phyloP scores from a whole-genome alignment of 192 early-diverging fungal genomes.

The Gorgonomyces haynaldii region DNA sequence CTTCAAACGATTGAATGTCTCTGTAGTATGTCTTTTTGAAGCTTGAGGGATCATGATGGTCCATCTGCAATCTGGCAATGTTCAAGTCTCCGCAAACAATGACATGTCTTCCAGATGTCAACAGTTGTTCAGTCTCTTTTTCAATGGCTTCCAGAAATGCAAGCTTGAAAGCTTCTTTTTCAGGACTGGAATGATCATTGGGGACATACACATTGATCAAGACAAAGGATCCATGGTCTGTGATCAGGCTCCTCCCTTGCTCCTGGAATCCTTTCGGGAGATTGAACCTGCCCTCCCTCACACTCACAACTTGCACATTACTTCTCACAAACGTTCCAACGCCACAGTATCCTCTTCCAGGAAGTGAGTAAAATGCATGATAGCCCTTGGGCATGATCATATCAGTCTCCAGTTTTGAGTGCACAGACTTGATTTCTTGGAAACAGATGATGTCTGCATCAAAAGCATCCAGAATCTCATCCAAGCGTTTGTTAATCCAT shows the following conservation, averaged over 20 bases:
- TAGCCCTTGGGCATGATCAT: conserved; percentile 56
- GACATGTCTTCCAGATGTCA: conserved; percentile 10
- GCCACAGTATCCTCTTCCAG: conserved; percentile 57
- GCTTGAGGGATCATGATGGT: conserved; percentile 61
- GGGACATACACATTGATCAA: conserved; percentile 50
- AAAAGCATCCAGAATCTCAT: conserved; percentile 27
- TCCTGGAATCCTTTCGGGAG: no score
- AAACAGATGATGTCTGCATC: conserved; percentile 55
- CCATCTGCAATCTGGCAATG: conserved; percentile 46
- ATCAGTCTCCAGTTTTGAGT: conserved; percentile 37
- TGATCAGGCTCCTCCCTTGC: conserved; percentile 59
- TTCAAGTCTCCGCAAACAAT: conserved; percentile 40
- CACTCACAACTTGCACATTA: no score
- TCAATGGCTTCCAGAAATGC: conserved; percentile 19
- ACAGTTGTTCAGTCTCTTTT: neutral
- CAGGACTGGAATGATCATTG: neutral
- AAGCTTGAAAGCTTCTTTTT: conserved; percentile 13
- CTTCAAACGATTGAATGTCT: conserved; percentile 41
- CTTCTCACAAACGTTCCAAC: conserved; percentile 48
- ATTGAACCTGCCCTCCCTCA: no score
- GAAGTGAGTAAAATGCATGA: conserved; percentile 61
- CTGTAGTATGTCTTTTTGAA: conserved; percentile 41
- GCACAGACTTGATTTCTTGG: conserved; percentile 65
- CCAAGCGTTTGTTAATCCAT: conserved; percentile 14
- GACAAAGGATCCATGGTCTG: conserved; percentile 65